Evolutionary conservation across 1,139 yeast genomes (phyloP), one percentile per base, ranked within the genome.

Genomic region (Kluyveromyces sp.): DNA sequence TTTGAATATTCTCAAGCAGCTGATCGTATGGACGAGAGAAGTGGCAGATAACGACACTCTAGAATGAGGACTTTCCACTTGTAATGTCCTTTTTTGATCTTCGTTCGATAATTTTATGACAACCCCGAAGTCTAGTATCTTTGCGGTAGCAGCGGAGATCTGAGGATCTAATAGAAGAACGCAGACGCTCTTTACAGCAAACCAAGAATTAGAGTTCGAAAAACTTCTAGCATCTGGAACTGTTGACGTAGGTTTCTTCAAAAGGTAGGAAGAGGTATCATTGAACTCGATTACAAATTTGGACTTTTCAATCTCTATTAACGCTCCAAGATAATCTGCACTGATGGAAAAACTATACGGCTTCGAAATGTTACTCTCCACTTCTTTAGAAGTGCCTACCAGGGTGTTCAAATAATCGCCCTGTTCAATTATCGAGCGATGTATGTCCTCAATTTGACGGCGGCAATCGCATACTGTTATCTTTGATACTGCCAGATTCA

Each of bases 31-130:
- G n/a, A 73, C 65, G 7, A 78, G 49, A 0, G 75, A 68, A 11
- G 68, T 67, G 0, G 85, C 77, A 44, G 79, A 77, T 30, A 81
- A 57, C 48, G 80, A 75, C 3, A 80, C 53, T 31, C 88, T 67
- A 44, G 77, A 76, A 53, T 73, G 73, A 15, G 76, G 73, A 1
- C 85, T 78, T 47, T 74, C 78, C 1, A 82, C 58, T 49, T 80
- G 83, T 7, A 82, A 62, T 0, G 77, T 67, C 47, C 73, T 76
- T 3, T 59, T 58, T 2, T 56, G 61, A 0, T 47, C 45, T 37
- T 55, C 44, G 29, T 57, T 46, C 18, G 63, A 70, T 43, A 62
- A 52, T 4, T 55, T 53, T 16, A 65, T 42, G 9, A 55, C 55
- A 3, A 68, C 48, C 4, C 67, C 62, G 29, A 64, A 49, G 42